Percentiles rank a stretch among this genome's conserved stretches.
Conservation (phyloP, 768 basidiomycete genomes). For the Phylloporus sp. region DNA sequence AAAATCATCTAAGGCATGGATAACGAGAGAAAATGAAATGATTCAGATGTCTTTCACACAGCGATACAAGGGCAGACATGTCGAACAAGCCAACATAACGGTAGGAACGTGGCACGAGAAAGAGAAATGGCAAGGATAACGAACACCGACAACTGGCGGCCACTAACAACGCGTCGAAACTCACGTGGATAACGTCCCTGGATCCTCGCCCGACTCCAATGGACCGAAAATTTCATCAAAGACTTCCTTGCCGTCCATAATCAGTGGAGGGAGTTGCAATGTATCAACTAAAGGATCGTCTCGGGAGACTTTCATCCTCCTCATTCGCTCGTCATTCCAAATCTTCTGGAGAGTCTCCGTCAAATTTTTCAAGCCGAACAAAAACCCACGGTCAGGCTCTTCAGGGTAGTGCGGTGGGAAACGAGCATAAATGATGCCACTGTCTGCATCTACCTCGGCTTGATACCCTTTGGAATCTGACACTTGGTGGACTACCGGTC, state of each 20-base stretch:
- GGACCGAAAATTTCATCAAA: slow-evolving; percentile 67
- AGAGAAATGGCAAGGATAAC: not conserved
- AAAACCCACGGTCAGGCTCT: slow-evolving; percentile 89
- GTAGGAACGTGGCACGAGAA: not conserved
- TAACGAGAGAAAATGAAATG: not conserved
- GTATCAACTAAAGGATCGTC: slow-evolving; percentile 47
- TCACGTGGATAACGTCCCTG: slow-evolving; percentile 73
- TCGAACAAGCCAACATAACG: too few species aligned
- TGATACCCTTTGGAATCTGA: slow-evolving; percentile 71
- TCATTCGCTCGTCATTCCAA: slow-evolving; percentile 81
- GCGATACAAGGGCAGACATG: slow-evolving; percentile 9
- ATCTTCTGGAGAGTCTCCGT: slow-evolving; percentile 72
- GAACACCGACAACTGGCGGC: not conserved
- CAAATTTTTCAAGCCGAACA: slow-evolving; percentile 84
- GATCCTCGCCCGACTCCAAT: slow-evolving; percentile 51
- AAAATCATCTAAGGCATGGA: slow-evolving; percentile 2
- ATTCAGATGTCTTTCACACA: not conserved
- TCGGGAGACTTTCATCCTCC: slow-evolving; percentile 56
- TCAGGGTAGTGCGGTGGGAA: slow-evolving; percentile 92
- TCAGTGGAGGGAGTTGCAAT: slow-evolving; percentile 57
- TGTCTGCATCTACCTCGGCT: slow-evolving; percentile 75
- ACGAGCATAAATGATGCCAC: slow-evolving; percentile 81
- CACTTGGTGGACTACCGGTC: slow-evolving; percentile 39
- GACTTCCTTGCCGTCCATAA: slow-evolving; percentile 71
- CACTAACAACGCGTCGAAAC: not conserved